phyloP scores from a whole-genome alignment of 257 asterid genomes.

The Solanum appendiculatum region DNA sequence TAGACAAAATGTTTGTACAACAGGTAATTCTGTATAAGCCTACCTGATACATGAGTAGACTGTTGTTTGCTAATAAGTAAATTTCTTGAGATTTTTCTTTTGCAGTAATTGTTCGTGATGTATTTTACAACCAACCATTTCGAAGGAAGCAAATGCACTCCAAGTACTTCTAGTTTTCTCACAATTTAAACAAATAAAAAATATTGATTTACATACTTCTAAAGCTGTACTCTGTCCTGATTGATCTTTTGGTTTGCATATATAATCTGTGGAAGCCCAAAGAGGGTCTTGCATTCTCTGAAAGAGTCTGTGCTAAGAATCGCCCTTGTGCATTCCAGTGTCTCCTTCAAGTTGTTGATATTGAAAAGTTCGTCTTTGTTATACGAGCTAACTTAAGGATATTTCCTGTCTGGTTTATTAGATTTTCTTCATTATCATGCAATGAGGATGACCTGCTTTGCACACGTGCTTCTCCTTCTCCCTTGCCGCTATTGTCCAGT shows the following conservation, averaged over 20 bases:
- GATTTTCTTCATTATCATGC: constrained; percentile 24
- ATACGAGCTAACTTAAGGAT: constrained; percentile 9
- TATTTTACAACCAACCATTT: not conserved
- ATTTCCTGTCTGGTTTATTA: not conserved
- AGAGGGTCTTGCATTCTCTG: constrained; percentile 60
- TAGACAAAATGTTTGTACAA: not conserved
- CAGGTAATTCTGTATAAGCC: not conserved
- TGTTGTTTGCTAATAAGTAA: not conserved
- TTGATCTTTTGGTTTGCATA: not conserved
- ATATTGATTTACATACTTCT: not conserved
- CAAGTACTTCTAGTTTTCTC: not conserved
- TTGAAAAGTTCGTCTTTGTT: constrained; percentile 49
- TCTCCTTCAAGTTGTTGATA: constrained; percentile 64
- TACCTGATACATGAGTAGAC: not conserved
- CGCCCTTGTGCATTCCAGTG: constrained; percentile 60
- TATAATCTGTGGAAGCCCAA: constrained; percentile 30
- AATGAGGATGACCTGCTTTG: constrained; percentile 61
- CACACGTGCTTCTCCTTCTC: constrained; percentile 53
- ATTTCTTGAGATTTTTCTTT: not conserved
- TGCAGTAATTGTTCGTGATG: not conserved
- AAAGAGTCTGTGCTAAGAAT: constrained; percentile 62
- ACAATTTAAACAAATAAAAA: not conserved
- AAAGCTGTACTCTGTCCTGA: not conserved
- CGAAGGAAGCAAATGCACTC: not conserved
- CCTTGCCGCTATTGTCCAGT: constrained; percentile 49